Evolutionary conservation across 2,329 filamentous ascomycete genomes (phyloP).

Genomic region (Talaromyces sp.): DNA sequence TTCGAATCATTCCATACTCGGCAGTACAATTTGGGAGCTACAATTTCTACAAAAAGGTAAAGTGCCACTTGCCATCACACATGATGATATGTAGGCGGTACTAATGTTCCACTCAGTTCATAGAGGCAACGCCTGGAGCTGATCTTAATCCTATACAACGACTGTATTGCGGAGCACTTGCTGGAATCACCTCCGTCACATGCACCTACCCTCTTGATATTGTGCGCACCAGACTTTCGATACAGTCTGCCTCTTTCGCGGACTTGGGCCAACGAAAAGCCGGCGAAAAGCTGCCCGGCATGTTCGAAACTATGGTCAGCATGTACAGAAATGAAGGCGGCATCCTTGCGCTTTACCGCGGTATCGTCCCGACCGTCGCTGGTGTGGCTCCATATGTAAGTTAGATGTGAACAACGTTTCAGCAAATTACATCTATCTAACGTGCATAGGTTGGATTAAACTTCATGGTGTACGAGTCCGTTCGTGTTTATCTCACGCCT

Average conservation of each 20-base stretch:
- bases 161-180: conserved; percentile 83
- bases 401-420: conserved; percentile 17
- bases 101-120: conserved; percentile 54
- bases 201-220: conserved; percentile 97
- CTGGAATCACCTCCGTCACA: conserved; percentile 92
- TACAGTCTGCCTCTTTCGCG: conserved; percentile 93
- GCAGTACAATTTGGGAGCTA: conserved; percentile 98
- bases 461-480: conserved; percentile 96
- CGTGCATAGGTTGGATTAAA: conserved; percentile 77
- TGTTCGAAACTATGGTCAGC: conserved; percentile 75
- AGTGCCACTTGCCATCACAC: conserved; percentile 29
- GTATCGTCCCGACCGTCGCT: conserved; percentile 88
- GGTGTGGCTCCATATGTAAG: conserved; percentile 90
- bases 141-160: conserved; percentile 71
- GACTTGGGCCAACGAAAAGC: conserved; percentile 62
- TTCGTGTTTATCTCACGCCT: conserved; percentile 76
- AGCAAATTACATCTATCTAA: conserved; percentile 6
- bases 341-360: conserved; percentile 79
- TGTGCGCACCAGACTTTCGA: conserved; percentile 89
- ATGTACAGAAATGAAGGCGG: conserved; percentile 96
- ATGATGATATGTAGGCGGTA: neutral
- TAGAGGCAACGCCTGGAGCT: conserved; percentile 70
- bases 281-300: conserved; percentile 70
- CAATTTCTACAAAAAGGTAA: conserved; percentile 90
- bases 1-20: conserved; percentile 96